Evolutionary conservation across 768 basidiomycete genomes (phyloP).

Genomic region (Podaxis sp.): DNA sequence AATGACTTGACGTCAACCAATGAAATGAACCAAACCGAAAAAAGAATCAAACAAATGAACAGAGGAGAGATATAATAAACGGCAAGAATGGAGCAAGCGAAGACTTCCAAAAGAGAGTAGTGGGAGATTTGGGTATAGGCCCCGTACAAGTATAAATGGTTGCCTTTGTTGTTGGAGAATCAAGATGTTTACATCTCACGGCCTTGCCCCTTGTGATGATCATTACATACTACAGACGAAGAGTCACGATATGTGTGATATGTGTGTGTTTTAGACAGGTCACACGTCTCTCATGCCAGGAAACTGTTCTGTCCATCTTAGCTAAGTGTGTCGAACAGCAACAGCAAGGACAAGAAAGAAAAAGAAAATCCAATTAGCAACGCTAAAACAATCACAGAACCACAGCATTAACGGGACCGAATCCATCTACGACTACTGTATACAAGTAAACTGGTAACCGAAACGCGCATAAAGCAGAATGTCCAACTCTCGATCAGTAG

Average conservation of each 20-base stretch:
- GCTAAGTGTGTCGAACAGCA: not conserved
- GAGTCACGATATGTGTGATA: too few relatives aligned
- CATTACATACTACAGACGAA: not conserved
- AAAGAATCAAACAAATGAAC: not conserved
- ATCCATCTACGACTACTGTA: conserved; percentile 22
- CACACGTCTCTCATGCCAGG: not conserved
- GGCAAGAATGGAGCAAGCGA: not conserved
- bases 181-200: not conserved
- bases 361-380: conserved; percentile 23
- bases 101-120: not conserved
- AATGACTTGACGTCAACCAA: not conserved
- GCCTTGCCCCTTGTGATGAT: not conserved
- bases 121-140: not conserved
- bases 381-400: conserved; percentile 14
- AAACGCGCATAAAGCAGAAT: not conserved
- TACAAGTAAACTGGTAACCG: conserved; percentile 16
- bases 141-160: not conserved
- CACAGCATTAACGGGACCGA: conserved; percentile 11
- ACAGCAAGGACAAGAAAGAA: not conserved
- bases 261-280: not conserved
- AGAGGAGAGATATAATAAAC: not conserved
- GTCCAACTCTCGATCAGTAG: conserved; percentile 20
- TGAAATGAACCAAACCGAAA: not conserved
- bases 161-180: not conserved
- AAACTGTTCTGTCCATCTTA: not conserved